Evolutionary conservation across 2,329 filamentous ascomycete species (phyloP), one percentile per base, ranked within the genome.

Genomic region (Lecanicillium sp.): DNA sequence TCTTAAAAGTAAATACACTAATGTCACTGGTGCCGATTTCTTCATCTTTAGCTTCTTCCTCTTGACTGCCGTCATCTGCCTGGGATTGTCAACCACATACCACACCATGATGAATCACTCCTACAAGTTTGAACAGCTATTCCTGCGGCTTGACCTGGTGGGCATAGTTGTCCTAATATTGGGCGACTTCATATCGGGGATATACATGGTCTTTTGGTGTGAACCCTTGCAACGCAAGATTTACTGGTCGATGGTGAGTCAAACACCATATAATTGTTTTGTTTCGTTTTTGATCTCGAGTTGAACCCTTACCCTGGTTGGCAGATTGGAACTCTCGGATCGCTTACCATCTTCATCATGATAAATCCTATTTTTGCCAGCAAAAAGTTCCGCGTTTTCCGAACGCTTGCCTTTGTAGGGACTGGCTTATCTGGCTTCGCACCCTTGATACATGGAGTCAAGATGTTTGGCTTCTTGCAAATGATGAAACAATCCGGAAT

Each of bases 361-460:
- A 31, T 60, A 13, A 50, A 52, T 42, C 60, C 55, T 5, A 50
- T 44, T 39, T 52, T 61, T 35, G 55, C 62, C 46, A 53, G 55
- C 34, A 49, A 38, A 5, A 48, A 48, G 29, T 60, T 55, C 52
- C 50, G 59, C 17, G 51, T 48, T 1, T 44, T 63, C 12, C 56
- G 62, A 31, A 45, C 58, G 20, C 41, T 53, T 14, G 54, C 51
- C 4, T 62, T 64, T 30, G 51, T 64, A 14, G 52, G 49, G 18
- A 62, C 58, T 6, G 60, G 59, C 11, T 35, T 64, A 18, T 63
- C 58, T 4, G 57, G 52, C 4, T 39, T 64, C 17, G 56, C 52
- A 9, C 60, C 60, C 5, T 54, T 64, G n/a, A 50, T 55, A n/a
- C 61, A 65, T 41, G 59, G 56, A 1, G 53, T 57, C 34, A 20